Base-by-base conservation (phyloP, 371 early-diverging fungal species). In the Neoconidiobolus thromboides region DNA sequence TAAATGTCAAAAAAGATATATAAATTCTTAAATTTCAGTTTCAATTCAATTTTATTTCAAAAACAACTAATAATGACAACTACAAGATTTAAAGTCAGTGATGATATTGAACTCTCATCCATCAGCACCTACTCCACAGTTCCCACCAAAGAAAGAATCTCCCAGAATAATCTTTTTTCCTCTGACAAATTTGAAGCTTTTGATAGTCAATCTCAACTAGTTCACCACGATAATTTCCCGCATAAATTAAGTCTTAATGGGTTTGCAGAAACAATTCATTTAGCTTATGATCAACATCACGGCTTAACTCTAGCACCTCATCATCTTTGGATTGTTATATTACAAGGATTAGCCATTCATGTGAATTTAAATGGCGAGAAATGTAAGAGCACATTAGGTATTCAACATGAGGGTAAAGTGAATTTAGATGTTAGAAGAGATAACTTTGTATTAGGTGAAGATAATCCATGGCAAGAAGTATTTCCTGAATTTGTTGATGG, bases 291-390 rank as follows among this genome's bases (percentile, higher is more conserved):
- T 43, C 14, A 56, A 5, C 56, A 56, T 42, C 56, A 56, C 46
- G 56, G 56, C 43, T 15, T 56, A 43, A 43, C 56, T 1, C 12
- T 56, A 15, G n/a, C 43, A 5, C 56, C 56, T 1, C 43, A 56
- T 26, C 56, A 56, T 44, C 15, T 56, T 5, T 42, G 6, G 5
- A 56, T 56, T n/a, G 3, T 43, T 26, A 56, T 56, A 15, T 15
- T 56, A 7, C 56, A 56, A 15, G 56, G 56, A 7, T 39, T 56
- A n/a, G 14, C 56, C 3, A 56, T 56, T 43, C 56, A 56, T 36
- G 43, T 56, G 12, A 56, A n/a, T 12, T 7, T 10, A 40, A 15
- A 56, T 42, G 26, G 43, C 9, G 56, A 56, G 15, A 56, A 56
- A 26, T 43, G 43, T 56, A 5, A 15, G 7, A 3, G n/a, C 7